A percentile compares a stretch with the other conserved stretches of the same genome.
Conservation (phyloP, 2,329 filamentous ascomycete species). For the Xylogone sp. region DNA sequence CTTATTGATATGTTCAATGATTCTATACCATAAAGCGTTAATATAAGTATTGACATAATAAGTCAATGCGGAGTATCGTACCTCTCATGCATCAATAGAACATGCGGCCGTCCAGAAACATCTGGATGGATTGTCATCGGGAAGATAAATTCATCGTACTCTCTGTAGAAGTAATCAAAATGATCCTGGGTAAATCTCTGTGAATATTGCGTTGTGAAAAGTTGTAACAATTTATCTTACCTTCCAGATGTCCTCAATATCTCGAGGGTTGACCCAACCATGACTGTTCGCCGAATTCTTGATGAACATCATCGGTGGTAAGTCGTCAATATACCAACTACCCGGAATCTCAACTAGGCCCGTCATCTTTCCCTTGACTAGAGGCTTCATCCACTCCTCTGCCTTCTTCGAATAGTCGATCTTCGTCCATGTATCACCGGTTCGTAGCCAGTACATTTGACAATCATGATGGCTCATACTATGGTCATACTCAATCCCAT, state of each 20-base stretch:
- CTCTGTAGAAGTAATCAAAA: slow-evolving; percentile 68
- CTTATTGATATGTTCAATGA: slow-evolving; percentile 64
- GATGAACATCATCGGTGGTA: slow-evolving; percentile 67
- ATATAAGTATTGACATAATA: slow-evolving; percentile 58
- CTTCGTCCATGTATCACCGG: slow-evolving; percentile 59
- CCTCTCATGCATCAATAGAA: slow-evolving; percentile 66
- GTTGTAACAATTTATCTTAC: slow-evolving; percentile 3
- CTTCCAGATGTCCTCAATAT: slow-evolving; percentile 59
- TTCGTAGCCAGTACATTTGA: slow-evolving; percentile 56
- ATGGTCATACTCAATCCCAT: slow-evolving; percentile 66
- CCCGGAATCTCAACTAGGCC: slow-evolving; percentile 60
- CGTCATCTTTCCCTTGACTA: slow-evolving; percentile 52
- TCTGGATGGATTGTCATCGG: slow-evolving; percentile 73
- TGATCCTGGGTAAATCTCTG: slow-evolving; percentile 41
- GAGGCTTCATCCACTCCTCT: slow-evolving; percentile 60
- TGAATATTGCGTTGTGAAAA: neutral
- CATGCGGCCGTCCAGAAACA: slow-evolving; percentile 65
- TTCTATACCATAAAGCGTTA: slow-evolving; percentile 66
- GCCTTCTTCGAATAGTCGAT: slow-evolving; percentile 60
- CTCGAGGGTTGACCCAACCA: slow-evolving; percentile 45
- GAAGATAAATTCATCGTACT: slow-evolving; percentile 71
- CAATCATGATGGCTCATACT: slow-evolving; percentile 61
- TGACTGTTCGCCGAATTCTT: slow-evolving; percentile 60
- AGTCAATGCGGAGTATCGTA: slow-evolving; percentile 26
- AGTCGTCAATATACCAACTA: slow-evolving; percentile 53